A percentile compares a stretch with the other conserved stretches of the same genome.
phyloP scores from a whole-genome alignment of 2,329 filamentous ascomycete species.

The Pseudopyricularia javanii region DNA sequence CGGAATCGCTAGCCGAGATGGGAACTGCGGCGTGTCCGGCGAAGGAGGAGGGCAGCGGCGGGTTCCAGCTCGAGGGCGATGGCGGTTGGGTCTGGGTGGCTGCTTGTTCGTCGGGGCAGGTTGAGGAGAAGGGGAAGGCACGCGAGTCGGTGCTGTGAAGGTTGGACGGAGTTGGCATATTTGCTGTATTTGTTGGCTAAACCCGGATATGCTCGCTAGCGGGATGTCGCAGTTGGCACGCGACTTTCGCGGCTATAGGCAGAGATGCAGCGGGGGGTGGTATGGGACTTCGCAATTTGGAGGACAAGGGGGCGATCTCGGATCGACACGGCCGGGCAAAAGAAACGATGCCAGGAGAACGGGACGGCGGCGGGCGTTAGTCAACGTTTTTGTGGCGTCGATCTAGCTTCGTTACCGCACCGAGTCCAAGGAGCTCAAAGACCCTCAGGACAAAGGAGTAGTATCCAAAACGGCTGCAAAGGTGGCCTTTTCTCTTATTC shows the following conservation, averaged over 20 bases:
- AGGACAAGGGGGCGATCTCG: not conserved
- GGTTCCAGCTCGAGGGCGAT: slow-evolving; percentile 13
- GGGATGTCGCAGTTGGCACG: not conserved
- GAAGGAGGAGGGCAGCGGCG: slow-evolving; percentile 7
- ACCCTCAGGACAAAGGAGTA: not conserved
- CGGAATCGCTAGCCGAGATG: not conserved
- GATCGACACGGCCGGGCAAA: not conserved
- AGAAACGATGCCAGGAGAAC: not conserved
- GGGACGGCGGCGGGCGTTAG: not conserved
- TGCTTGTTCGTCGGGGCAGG: slow-evolving; percentile 29
- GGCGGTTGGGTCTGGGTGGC: slow-evolving; percentile 6
- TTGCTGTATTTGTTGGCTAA: slow-evolving; percentile 1
- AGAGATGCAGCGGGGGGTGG: not conserved
- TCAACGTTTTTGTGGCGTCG: not conserved
- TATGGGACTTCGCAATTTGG: not conserved
- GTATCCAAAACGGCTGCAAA: too few relatives aligned
- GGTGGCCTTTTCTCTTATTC: too few relatives aligned
- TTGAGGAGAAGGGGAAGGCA: slow-evolving; percentile 19
- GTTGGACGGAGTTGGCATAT: slow-evolving; percentile 11
- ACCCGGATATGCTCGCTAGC: not conserved
- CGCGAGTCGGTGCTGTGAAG: slow-evolving; percentile 8
- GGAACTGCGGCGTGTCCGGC: not conserved
- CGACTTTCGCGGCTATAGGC: not conserved
- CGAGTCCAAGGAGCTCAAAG: not conserved
- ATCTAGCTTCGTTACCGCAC: not conserved